Percentiles rank a stretch among this genome's conserved stretches.
Evolutionary conservation across 139 green algal genomes (phyloP).

Genomic region (Auxenochlorella pyrenoidosa): DNA sequence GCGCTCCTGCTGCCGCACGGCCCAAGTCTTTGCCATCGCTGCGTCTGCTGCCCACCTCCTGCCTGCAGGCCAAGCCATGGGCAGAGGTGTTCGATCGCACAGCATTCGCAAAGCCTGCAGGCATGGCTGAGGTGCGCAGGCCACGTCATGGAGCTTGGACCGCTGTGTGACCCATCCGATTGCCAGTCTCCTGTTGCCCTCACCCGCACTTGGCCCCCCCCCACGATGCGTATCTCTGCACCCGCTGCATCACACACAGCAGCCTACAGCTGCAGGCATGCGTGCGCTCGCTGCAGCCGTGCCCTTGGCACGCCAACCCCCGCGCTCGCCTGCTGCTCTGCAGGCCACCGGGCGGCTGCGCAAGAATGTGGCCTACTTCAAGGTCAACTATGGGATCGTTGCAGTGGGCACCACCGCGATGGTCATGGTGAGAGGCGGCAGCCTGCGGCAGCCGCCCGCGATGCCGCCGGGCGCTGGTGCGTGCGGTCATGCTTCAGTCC

Average conservation of each 20-base stretch:
- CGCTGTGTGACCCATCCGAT: too few relatives aligned
- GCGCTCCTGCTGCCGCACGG: neutral
- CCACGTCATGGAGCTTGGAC: too few relatives aligned
- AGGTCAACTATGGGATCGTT: conserved; percentile 91
- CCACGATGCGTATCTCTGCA: too few relatives aligned
- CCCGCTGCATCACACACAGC: neutral
- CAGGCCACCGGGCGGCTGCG: conserved; percentile 79
- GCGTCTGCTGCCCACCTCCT: neutral
- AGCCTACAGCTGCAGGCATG: neutral
- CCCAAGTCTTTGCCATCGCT: neutral
- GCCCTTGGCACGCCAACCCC: too few relatives aligned
- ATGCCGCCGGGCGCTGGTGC: too few relatives aligned
- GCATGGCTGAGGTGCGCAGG: conserved; percentile 72
- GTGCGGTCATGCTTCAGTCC: too few relatives aligned
- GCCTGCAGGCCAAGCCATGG: conserved; percentile 89
- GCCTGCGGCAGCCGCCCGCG: neutral
- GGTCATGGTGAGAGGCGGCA: conserved; percentile 36
- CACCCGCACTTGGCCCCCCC: too few relatives aligned
- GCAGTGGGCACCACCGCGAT: conserved; percentile 75
- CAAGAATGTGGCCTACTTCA: conserved; percentile 94
- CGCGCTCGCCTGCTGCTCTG: neutral
- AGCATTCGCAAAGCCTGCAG: conserved; percentile 78
- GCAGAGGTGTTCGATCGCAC: conserved; percentile 85
- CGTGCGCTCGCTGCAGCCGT: too few relatives aligned
- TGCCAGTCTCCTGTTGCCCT: neutral